Base-by-base conservation (phyloP, 116 monocot species). In the Dioscorea cayenensis region DNA sequence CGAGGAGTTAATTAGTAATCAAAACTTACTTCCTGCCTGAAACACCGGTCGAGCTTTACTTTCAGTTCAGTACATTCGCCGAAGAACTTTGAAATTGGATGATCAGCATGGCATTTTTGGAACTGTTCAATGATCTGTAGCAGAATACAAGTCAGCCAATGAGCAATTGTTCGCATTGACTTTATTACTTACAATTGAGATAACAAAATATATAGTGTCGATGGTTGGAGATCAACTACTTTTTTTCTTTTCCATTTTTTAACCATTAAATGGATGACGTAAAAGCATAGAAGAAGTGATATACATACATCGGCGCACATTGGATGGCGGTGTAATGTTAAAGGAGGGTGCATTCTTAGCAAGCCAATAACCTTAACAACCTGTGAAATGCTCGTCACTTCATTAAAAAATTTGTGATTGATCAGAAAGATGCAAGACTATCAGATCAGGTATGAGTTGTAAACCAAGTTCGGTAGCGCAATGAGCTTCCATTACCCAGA, bases 31-130 rank as follows among this genome's bases (percentile, higher is more conserved):
- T 95, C 95, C 66, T 89, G 77, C 29, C 89, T 77, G 66, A 95
- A 95, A 76, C 95, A 92, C 37, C 71, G 81, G 49, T 95, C 91
- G 17, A 95, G 87, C 74, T 92, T 95, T 69, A 95, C 80, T 72
- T 91, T 95, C 69, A 91, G 73, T 29, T 92, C 87, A 37, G 89
- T 89, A 51, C 92, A 95, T 69, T 95, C 78, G 11, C 95, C 92
- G 68, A 95, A 91, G 66, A 95, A 92, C 51, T 92, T 92, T 51
- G 52, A 77, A 51, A 95, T 71, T 23, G 92, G 95, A 72, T 95
- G 87, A 38, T 95, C 89, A 12, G 65, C 7, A 25, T 95, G 89
- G 69, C 95, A 95, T 63, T 89, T 95, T 55, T 92, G 92, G 37
- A 95, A 95, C 21, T 78, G 76, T 66, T 95, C 89, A 49, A 95